Evolutionary conservation across 441 rosid genomes (phyloP), one percentile per base, ranked within the genome.

Genomic region (Populus hybrid): DNA sequence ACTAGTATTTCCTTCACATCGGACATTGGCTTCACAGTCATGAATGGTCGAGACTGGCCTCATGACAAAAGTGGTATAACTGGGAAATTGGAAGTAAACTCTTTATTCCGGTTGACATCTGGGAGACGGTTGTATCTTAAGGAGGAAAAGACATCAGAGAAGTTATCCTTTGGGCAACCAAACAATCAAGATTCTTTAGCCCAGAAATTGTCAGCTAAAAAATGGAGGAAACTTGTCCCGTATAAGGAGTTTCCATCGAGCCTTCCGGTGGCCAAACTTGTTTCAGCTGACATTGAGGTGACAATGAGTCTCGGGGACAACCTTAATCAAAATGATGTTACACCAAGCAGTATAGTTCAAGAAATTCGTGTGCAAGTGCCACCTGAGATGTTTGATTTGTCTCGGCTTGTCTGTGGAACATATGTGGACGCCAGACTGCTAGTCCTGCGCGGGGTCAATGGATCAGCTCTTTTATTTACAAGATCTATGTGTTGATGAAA

Each of bases 311-410:
- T 96, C 0, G 82, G 35, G 23, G 84, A 83, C 29, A 77, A 91
- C 2, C 35, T 85, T 28, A 70, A 72, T 24, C 84, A 79, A 71
- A 82, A 78, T 75, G 82, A 89, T 11, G 90, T 85, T 36, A 78
- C 82, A 2, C 92, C 95, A 2, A 82, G 82, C 70, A 81, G 69
- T 24, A 84, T 90, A 45, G 78, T 94, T 74, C 88, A 84, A 61
- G 97, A 96, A 88, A 89, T 92, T 77, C 83, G 96, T 11, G 88
- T 81, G 24, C 94, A 93, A 56, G 75, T 91, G 9, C 99, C 98
- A 0, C 97, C 93, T 2, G 99, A 94, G 79, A 90, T 96, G 91
- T 96, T 96, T 40, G 97, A 94, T 82, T 70, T 93, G 79, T 91
- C 94, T 0, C 91, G 85, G 80, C 79, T 94, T 68, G 94, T 91